A percentile compares a stretch with the other conserved stretches of the same genome.
phyloP scores from a whole-genome alignment of 257 asterid species.

The Nicotiana otophora region DNA sequence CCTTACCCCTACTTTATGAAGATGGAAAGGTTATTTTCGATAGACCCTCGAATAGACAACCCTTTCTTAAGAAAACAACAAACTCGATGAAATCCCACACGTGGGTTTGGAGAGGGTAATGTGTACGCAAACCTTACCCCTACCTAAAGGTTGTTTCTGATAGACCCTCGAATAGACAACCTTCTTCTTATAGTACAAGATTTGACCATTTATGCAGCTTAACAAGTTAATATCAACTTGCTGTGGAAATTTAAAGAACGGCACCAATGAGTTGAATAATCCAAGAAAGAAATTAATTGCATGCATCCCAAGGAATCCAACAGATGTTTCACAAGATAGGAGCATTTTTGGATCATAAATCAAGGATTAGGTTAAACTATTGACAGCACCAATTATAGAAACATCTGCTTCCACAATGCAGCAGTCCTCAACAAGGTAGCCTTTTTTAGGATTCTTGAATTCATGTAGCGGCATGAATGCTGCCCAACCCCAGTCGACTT shows the following conservation, averaged over 20 bases:
- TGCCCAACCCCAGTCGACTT: not conserved
- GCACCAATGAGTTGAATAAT: not conserved
- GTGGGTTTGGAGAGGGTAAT: no score
- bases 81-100: no score
- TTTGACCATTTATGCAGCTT: not conserved
- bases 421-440: not conserved
- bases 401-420: not conserved
- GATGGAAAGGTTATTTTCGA: no score
- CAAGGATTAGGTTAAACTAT: not conserved
- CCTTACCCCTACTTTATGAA: no score
- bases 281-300: not conserved
- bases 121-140: no score
- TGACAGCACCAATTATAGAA: not conserved
- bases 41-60: no score
- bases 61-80: no score
- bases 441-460: not conserved
- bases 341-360: not conserved
- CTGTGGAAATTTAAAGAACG: not conserved
- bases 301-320: not conserved
- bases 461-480: not conserved
- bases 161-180: no score
- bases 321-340: not conserved
- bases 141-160: no score
- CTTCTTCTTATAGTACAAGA: not conserved
- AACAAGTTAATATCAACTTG: not conserved